Evolutionary conservation across 2,329 filamentous ascomycete species (phyloP).

Genomic region (Scytalidium sp.): DNA sequence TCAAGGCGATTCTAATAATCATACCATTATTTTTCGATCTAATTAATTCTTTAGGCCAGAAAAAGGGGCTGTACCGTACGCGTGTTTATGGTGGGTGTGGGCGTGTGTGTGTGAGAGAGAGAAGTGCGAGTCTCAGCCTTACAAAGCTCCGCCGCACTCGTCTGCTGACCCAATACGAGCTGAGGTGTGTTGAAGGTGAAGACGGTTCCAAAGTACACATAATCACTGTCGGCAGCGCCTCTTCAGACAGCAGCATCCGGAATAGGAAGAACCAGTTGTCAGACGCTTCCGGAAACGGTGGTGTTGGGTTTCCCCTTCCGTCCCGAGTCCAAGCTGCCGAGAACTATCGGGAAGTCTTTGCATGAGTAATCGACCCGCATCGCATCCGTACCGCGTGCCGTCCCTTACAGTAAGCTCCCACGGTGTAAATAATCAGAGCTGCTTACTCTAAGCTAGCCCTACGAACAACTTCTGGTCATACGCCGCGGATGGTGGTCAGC

Average conservation of each 20-base stretch:
- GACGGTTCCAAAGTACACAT: too few relatives aligned
- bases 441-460: not conserved
- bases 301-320: not conserved
- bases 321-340: not conserved
- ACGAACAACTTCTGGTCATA: not conserved
- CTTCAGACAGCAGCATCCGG: not conserved
- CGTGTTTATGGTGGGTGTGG: not conserved
- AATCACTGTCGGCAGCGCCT: not conserved
- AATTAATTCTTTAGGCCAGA: too few relatives aligned
- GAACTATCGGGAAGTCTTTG: not conserved
- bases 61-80: too few relatives aligned
- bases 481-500: not conserved
- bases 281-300: not conserved
- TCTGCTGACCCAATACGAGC: not conserved
- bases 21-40: too few relatives aligned
- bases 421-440: not conserved
- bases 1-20: not conserved
- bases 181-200: too few relatives aligned
- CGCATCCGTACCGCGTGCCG: not conserved
- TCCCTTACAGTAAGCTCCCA: not conserved
- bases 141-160: not conserved
- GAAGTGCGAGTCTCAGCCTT: not conserved
- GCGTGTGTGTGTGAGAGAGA: not conserved
- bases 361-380: not conserved
- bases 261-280: not conserved